Evolutionary conservation across 257 asterid genomes (phyloP).

Genomic region (Przewalskia tangutica): DNA sequence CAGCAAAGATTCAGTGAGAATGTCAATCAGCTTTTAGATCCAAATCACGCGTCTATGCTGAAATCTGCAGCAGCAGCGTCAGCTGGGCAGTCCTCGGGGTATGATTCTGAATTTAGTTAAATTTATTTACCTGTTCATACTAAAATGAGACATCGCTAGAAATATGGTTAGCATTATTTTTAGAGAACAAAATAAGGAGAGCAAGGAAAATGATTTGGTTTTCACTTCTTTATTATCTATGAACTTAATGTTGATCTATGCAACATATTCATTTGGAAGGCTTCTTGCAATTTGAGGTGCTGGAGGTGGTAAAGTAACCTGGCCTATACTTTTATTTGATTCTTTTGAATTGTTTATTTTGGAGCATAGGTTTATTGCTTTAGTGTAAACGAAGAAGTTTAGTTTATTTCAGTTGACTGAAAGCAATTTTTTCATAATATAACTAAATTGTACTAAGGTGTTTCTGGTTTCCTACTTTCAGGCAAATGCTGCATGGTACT

Average conservation of each 20-base stretch:
- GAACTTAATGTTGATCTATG: not conserved
- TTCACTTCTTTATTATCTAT: not conserved
- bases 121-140: not conserved
- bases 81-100: conserved; percentile 88
- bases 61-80: conserved; percentile 80
- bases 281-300: not conserved
- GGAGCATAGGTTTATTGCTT: not conserved
- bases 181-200: not conserved
- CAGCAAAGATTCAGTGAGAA: conserved; percentile 94
- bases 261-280: not conserved
- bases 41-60: conserved; percentile 77
- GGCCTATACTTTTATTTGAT: not conserved
- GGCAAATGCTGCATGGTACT: conserved; percentile 78
- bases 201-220: not conserved
- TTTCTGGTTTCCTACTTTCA: conserved; percentile 19
- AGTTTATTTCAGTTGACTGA: not conserved
- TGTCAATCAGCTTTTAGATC: conserved; percentile 68
- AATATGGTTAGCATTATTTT: not conserved
- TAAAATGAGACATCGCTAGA: not conserved
- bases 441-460: not conserved
- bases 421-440: not conserved
- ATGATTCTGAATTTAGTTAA: conserved; percentile 10
- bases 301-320: not conserved
- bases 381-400: not conserved
- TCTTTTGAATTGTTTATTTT: not conserved